These are phyloP conservation scores for Barnettozyma californica DNA, from an alignment of 805 yeast species.

Conservation along the genomic window DNA sequence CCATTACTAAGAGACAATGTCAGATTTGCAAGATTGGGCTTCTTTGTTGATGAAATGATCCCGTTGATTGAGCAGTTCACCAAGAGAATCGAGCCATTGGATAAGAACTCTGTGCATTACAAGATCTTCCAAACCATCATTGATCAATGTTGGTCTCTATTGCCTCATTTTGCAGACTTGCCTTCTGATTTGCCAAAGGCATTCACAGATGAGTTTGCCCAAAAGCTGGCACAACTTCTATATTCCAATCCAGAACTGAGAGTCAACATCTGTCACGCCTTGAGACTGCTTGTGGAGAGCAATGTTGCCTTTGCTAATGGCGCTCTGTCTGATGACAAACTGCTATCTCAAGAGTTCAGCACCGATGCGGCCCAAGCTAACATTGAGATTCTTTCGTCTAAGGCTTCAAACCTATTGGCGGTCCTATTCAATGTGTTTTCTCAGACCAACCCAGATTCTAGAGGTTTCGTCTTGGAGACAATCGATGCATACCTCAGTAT, in stretches of 20 bases:
- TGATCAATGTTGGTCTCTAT: constrained; percentile 88
- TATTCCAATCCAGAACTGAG: constrained; percentile 75
- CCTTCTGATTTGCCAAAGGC: constrained; percentile 65
- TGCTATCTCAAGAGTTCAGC: constrained; percentile 60
- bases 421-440: constrained; percentile 89
- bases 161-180: constrained; percentile 85
- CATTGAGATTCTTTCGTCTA: constrained; percentile 56
- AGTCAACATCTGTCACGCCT: constrained; percentile 75
- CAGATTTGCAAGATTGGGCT: constrained; percentile 60
- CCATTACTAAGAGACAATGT: constrained; percentile 88
- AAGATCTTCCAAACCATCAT: constrained; percentile 81
- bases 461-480: constrained; percentile 82
- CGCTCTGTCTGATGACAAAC: constrained; percentile 47
- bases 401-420: constrained; percentile 72
- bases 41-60: constrained; percentile 54
- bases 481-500: constrained; percentile 76
- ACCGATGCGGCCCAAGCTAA: constrained; percentile 48
- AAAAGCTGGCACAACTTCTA: constrained; percentile 63
- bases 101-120: constrained; percentile 56
- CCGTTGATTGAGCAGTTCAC: constrained; percentile 61
- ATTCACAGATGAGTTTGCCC: constrained; percentile 75
- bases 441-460: constrained; percentile 78
- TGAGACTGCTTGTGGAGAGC: constrained; percentile 73
- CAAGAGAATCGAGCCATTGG: constrained; percentile 37
- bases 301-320: constrained; percentile 60